Percentiles rank a stretch among this genome's conserved stretches.
Evolutionary conservation across 352 stramenopile genomes (phyloP).

Genomic region (Pythium coloratum): DNA sequence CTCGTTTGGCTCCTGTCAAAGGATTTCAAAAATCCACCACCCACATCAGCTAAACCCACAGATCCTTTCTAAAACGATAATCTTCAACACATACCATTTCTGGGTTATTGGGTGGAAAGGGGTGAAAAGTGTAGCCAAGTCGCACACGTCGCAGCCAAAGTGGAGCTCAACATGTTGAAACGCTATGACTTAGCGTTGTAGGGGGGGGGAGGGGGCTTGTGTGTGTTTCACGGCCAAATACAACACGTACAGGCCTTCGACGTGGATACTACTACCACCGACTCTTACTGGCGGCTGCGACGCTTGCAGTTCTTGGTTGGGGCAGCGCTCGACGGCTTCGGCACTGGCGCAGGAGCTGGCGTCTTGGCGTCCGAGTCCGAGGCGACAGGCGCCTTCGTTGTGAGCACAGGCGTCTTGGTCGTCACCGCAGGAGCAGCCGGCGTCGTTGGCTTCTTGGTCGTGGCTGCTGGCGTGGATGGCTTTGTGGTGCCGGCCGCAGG

Average conservation of each 20-base stretch:
- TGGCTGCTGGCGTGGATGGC: constrained; percentile 1
- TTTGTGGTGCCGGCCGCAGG: background rate
- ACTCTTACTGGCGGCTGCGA: background rate
- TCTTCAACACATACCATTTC: background rate
- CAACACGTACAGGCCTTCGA: too few species aligned
- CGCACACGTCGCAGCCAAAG: background rate
- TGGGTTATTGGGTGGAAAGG: background rate
- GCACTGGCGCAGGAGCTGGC: background rate
- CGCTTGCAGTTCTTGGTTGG: constrained; percentile 4
- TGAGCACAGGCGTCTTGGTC: background rate
- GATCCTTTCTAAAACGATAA: background rate
- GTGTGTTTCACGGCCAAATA: too few species aligned
- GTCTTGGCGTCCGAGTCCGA: constrained; percentile 3
- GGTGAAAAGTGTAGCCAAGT: constrained; percentile 1
- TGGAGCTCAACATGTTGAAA: too few species aligned
- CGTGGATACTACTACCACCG: background rate
- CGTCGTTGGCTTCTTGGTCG: constrained; percentile 1
- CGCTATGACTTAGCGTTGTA: too few species aligned
- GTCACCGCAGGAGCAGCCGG: background rate
- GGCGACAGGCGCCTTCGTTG: background rate
- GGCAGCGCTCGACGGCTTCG: background rate
- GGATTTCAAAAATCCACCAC: constrained; percentile 3
- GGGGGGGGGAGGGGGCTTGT: too few species aligned
- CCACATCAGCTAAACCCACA: background rate
- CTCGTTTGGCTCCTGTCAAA: constrained; percentile 8